Base-by-base conservation (phyloP, 129 eudicot species). In the Artemisia argyi region DNA sequence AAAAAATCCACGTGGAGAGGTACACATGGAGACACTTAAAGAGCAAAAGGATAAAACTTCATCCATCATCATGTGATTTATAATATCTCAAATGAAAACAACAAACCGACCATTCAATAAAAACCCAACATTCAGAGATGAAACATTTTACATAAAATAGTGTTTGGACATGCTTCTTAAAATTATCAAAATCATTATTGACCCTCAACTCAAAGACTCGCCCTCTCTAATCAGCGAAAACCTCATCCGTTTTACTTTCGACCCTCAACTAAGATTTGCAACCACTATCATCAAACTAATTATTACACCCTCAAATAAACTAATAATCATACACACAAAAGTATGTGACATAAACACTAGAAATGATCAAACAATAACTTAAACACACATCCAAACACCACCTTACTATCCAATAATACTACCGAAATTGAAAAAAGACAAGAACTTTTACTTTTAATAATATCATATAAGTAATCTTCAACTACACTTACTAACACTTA, bases 21-120 rank as follows among this genome's bases (percentile, higher is more conserved):
- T 51, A 74, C 18, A 61, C 68, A 55, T 68, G 52, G 78, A 67
- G 80, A 74, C 65, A 69, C 22, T 71, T 72, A 57, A 63, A 77
- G 66, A 59, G 63, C 67, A 70, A 54, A 78, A 78, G 72, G 44
- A 71, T 63, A 71, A 71, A 71, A 78, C 80, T 49, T 64, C 69
- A 68, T 50, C 61, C 66, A 77, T 14, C 54, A 66, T 72, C 46
- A 39, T 39, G 46, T 39, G 81, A 35, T 57, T 42, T 72, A 26
- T 12, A 46, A 63, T 73, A 54, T 17, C 24, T 51, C 65, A 58
- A 32, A 73, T 64, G 28, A 50, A 58, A 46, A 68, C n/a, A 72
- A 68, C 17, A 14, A 42, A 8, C 46, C 46, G 46, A 62, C 19
- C 19, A 64, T 53, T 0, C 22, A 53, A 65, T 19, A 35, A 65